Evolutionary conservation across 2,329 filamentous ascomycete species (phyloP).

Genomic region (Cladophialophora psammophila): DNA sequence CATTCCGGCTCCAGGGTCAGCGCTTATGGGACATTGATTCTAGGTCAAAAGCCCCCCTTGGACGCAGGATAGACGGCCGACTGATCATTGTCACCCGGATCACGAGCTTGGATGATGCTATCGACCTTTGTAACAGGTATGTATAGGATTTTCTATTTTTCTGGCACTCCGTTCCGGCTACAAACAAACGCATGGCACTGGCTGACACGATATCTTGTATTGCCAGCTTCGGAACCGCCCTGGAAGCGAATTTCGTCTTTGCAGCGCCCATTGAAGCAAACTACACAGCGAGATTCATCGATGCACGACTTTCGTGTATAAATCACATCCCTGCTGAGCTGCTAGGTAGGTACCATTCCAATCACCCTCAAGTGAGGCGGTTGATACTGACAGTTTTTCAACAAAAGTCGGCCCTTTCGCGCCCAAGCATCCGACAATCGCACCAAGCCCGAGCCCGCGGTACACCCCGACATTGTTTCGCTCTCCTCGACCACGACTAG

Average conservation of each 20-base stretch:
- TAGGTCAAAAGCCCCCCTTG: constrained; percentile 38
- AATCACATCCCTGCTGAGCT: constrained; percentile 66
- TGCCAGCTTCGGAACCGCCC: constrained; percentile 41
- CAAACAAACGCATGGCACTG: background rate
- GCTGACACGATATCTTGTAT: background rate
- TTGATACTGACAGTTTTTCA: constrained; percentile 44
- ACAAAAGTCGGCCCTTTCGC: constrained; percentile 33
- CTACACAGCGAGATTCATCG: constrained; percentile 66
- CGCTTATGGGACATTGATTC: background rate
- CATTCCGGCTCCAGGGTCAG: background rate
- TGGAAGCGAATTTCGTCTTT: constrained; percentile 63
- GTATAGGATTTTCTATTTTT: constrained; percentile 11
- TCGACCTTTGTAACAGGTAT: constrained; percentile 55
- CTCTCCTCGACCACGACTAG: constrained; percentile 17
- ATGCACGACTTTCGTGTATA: constrained; percentile 59
- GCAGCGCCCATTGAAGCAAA: constrained; percentile 60
- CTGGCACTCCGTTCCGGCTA: background rate
- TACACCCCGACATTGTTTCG: constrained; percentile 19
- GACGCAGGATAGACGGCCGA: constrained; percentile 52
- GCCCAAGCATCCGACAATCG: constrained; percentile 14
- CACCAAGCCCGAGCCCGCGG: constrained; percentile 38
- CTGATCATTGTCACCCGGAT: constrained; percentile 57
- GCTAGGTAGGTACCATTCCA: constrained; percentile 49
- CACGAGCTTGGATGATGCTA: constrained; percentile 62
- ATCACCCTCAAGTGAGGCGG: background rate